Conservation (phyloP, 345 rosid genomes). For the Microcos paniculata region DNA sequence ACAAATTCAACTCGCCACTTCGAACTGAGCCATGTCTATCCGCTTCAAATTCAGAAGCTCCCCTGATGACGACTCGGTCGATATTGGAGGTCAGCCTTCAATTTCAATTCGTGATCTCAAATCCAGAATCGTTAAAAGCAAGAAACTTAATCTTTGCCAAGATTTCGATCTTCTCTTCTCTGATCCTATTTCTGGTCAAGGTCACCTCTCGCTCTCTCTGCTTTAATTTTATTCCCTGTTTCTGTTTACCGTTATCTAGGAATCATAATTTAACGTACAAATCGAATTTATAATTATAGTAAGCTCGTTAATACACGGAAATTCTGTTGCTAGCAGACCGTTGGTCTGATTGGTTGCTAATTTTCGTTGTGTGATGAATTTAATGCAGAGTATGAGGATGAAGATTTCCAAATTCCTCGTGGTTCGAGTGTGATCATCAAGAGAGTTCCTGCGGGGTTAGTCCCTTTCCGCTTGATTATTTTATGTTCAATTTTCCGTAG, state of each 20-base stretch:
- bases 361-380: background rate
- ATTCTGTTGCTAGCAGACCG: background rate
- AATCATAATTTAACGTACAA: background rate
- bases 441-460: constrained; percentile 47
- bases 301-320: background rate
- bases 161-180: constrained; percentile 40
- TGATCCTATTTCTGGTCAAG: constrained; percentile 37
- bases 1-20: constrained; percentile 7
- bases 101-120: constrained; percentile 44
- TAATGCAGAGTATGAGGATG: constrained; percentile 38
- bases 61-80: constrained; percentile 32
- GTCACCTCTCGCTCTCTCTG: constrained; percentile 16
- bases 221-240: background rate
- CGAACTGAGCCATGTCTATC: constrained; percentile 32
- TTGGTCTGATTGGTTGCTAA: background rate
- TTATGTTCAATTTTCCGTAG: background rate
- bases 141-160: constrained; percentile 34
- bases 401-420: constrained; percentile 34
- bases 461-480: background rate
- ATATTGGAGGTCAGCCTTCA: constrained; percentile 35
- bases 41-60: constrained; percentile 47
- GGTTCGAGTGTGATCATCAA: constrained; percentile 50
- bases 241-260: background rate
- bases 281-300: background rate
- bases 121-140: constrained; percentile 30